Base-by-base conservation (phyloP, 2,329 filamentous ascomycete species). In the Colletotrichum tofieldiae region DNA sequence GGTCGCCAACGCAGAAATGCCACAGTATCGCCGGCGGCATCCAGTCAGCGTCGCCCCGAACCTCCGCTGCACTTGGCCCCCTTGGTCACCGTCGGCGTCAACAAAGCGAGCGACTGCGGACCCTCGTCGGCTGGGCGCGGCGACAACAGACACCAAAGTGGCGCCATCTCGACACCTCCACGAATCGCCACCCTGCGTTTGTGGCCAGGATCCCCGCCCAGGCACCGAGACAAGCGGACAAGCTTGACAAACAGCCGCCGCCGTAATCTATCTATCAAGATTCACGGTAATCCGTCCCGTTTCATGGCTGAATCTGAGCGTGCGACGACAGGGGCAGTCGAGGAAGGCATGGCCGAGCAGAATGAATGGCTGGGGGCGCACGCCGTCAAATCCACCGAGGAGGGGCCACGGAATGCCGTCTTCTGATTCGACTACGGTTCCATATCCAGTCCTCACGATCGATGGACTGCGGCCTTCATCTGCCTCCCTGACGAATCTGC, bases 31-130 rank as follows among this genome's bases (percentile, higher is more conserved):
- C 56, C 58, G 32, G 23, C 49, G 7, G 49, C 32, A 29, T 54
- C 43, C 37, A 63, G 18, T 65, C 54, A 60, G 35, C 54, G 29
- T 60, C 39, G 52, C 58, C 41, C 69, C 65, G 69, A 72, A 60
- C 37, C 26, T 72, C 69, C 59, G 69, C 59, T 64, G 69, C 69
- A 64, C 37, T 49, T 63, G 32, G 54, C 45, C 59, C 39, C 39
- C 54, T 70, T 51, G 70, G 67, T 58, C 60, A 72, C 65, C 70
- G 65, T 69, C 70, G 32, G 70, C 54, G 65, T 72, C 70, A 70
- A 72, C 45, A 60, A 58, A 68, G 65, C 69, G 58, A 64, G 58
- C 26, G 56, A 43, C 47, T 45, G 39, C 67, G 55, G 56, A 51
- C 18, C 23, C 26, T 39, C 11, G 23, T 67, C 56, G 58, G n/a